These are phyloP conservation scores for Phlebopus sp. DNA, from an alignment of 1,284 basidiomycete species.

Conservation along the genomic window DNA sequence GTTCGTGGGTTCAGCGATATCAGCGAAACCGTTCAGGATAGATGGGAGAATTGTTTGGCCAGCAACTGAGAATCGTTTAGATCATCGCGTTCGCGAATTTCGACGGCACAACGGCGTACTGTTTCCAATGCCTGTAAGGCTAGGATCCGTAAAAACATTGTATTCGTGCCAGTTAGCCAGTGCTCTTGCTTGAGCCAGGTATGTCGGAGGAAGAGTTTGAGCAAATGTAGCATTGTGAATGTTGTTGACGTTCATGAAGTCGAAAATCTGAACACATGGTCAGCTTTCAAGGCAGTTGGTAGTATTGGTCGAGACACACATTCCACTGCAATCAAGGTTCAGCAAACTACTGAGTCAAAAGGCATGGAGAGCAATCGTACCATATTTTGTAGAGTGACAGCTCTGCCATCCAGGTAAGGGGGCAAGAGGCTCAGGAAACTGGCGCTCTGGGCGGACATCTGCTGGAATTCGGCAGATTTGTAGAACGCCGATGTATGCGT, in stretches of 20 bases:
- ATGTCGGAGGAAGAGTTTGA: constrained; percentile 49
- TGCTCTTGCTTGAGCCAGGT: constrained; percentile 56
- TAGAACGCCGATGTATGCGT: constrained; percentile 51
- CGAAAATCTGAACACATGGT: constrained; percentile 52
- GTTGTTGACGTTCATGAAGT: constrained; percentile 70
- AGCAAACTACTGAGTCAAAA: background rate
- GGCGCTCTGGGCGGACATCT: constrained; percentile 45
- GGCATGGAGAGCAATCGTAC: constrained; percentile 34
- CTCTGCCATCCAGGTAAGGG: constrained; percentile 56
- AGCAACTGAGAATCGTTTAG: constrained; percentile 49
- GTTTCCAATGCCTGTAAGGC: constrained; percentile 65
- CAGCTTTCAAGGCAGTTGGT: background rate
- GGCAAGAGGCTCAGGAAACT: constrained; percentile 55
- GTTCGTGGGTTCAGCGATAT: constrained; percentile 57
- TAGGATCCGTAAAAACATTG: constrained; percentile 60
- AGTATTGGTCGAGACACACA: constrained; percentile 36
- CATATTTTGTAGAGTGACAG: constrained; percentile 61
- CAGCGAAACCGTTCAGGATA: constrained; percentile 56
- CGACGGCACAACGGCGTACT: constrained; percentile 39
- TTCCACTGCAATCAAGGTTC: constrained; percentile 49
- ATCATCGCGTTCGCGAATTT: background rate
- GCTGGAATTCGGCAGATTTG: constrained; percentile 51
- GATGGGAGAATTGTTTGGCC: constrained; percentile 65
- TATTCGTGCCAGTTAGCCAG: constrained; percentile 79
- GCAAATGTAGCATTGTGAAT: constrained; percentile 68